Base-by-base conservation (phyloP, 345 rosid species). In the Hibiscus syriacus region DNA sequence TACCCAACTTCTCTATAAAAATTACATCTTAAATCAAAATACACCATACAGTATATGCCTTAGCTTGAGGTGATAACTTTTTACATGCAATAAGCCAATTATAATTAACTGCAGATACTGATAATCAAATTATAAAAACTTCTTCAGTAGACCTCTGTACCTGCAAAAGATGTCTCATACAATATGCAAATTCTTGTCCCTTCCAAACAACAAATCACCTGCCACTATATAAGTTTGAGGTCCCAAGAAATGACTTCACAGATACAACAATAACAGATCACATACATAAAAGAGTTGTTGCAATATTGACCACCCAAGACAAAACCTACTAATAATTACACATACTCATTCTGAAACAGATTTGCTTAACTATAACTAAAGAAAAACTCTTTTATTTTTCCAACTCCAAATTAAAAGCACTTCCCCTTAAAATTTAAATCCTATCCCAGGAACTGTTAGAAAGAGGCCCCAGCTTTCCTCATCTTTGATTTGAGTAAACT, bases 81-180 rank as follows among this genome's bases (percentile, higher is more conserved):
- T 43, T 43, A 43, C 54, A 41, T 25, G 66, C 19, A 6, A 43
- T 8, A 20, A 30, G 26, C 23, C 62, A 29, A 57, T 30, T 34
- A 57, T 29, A 29, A 22, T n/a, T 56, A 56, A 29, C 20, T 6
- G 62, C 41, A 56, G 6, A 65, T 65, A 48, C 43, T 29, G 30
- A 53, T 22, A 48, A 59, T 52, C 46, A 58, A 62, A 61, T 39
- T 17, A 49, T 59, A 55, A 67, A 30, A 41, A 29, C 32, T 64
- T 41, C 69, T 62, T 36, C 19, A 55, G 29, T 14, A 55, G n/a
- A n/a, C n/a, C n/a, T n/a, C n/a, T n/a, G 49, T 82, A 89, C 99
- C 99, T 82, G 99, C 99, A 80, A 77, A 86, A 79, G 92, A 81
- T 30, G 96, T 89, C 85, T 89, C 97, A 69, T 87, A 94, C 77